A percentile compares a stretch with the other conserved stretches of the same genome.
Conservation (phyloP, 768 basidiomycete genomes). For the Termitomyces sp. region DNA sequence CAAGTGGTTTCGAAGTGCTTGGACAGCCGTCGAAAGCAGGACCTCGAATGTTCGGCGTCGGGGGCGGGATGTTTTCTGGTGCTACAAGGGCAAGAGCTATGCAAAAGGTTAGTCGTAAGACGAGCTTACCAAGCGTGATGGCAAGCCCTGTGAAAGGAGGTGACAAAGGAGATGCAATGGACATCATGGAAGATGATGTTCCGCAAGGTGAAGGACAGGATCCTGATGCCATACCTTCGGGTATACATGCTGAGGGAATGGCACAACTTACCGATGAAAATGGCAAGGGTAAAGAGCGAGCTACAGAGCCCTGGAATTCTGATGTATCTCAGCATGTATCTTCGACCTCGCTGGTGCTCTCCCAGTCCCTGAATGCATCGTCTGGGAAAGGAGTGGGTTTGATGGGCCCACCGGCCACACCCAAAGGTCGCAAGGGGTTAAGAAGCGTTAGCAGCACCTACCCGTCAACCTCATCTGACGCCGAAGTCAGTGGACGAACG, state of each 20-base stretch:
- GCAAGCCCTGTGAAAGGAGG: constrained; percentile 48
- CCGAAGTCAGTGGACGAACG: background rate
- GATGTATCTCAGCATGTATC: constrained; percentile 54
- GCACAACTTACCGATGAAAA: constrained; percentile 12
- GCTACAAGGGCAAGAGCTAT: constrained; percentile 25
- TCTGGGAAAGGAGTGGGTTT: constrained; percentile 31
- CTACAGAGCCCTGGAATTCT: constrained; percentile 23
- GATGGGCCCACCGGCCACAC: constrained; percentile 50
- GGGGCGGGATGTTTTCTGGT: constrained; percentile 10
- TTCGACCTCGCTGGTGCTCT: constrained; percentile 55
- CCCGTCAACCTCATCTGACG: constrained; percentile 14
- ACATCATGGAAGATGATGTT: constrained; percentile 16
- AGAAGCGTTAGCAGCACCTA: constrained; percentile 40
- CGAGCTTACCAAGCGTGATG: constrained; percentile 42
- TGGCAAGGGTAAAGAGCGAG: constrained; percentile 32
- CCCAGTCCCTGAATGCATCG: constrained; percentile 55
- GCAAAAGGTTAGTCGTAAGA: constrained; percentile 43
- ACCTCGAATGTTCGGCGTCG: constrained; percentile 18
- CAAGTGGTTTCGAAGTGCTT: constrained; percentile 8
- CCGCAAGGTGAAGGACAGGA: background rate
- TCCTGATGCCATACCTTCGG: constrained; percentile 9
- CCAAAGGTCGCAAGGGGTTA: constrained; percentile 28
- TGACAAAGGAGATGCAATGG: constrained; percentile 12
- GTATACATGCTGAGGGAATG: background rate
- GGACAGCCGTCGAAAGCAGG: constrained; percentile 6